Evolutionary conservation across 2,329 filamentous ascomycete genomes (phyloP).

Genomic region (Pseudogymnoascus sp.): DNA sequence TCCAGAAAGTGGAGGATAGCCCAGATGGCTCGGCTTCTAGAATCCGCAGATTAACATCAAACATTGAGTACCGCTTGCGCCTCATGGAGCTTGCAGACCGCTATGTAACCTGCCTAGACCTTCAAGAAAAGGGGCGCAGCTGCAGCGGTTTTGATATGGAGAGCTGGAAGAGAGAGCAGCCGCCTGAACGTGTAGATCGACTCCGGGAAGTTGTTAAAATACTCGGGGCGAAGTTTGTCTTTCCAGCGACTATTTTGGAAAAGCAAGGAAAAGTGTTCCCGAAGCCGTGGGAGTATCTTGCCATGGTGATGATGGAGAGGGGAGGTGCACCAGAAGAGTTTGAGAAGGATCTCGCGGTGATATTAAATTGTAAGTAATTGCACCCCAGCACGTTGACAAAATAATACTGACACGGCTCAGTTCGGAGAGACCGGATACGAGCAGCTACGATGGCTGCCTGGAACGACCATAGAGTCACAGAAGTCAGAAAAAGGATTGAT

Average conservation of each 20-base stretch:
- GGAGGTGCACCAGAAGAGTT: not conserved
- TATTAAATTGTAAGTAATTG: not conserved
- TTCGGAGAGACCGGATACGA: not conserved
- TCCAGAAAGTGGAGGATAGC: not conserved
- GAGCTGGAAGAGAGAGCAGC: not conserved
- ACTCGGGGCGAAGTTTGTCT: not conserved
- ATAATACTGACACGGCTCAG: not conserved
- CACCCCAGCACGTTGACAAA: not conserved
- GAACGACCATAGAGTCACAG: not conserved
- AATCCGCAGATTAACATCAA: not conserved
- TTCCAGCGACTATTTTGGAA: not conserved
- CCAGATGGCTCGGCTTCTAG: not conserved
- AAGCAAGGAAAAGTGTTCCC: not conserved
- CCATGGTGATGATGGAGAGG: not conserved
- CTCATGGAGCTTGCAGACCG: not conserved
- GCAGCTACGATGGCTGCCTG: not conserved
- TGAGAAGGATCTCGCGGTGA: not conserved
- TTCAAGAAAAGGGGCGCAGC: not conserved
- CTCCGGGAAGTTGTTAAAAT: not conserved
- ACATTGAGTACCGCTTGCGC: not conserved
- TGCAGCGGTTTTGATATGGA: not conserved
- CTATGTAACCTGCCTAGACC: not conserved
- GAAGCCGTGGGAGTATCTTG: slow-evolving; percentile 3
- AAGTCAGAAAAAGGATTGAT: not conserved
- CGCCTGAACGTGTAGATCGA: not conserved